A percentile compares a stretch with the other conserved stretches of the same genome.
Evolutionary conservation across 305 asterid genomes (phyloP).

Genomic region (Ajuga reptans): DNA sequence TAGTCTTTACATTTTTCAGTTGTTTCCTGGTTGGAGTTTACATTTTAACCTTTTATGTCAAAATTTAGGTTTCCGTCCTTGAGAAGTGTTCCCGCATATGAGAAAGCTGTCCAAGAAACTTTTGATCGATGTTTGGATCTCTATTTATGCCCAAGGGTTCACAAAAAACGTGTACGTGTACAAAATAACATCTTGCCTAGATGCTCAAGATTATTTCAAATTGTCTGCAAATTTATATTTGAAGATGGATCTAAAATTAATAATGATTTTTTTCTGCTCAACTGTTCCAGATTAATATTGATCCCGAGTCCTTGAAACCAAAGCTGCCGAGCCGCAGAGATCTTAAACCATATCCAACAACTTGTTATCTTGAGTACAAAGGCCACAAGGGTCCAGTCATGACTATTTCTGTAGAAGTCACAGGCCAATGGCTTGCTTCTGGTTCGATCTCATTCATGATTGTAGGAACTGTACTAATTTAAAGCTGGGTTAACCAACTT

Average conservation of each 20-base stretch:
- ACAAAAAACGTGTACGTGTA: conserved; percentile 72
- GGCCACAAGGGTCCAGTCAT: conserved; percentile 85
- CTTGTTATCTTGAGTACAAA: conserved; percentile 84
- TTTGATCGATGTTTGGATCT: conserved; percentile 95
- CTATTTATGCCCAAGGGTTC: conserved; percentile 77
- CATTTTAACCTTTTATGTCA: conserved; percentile 9
- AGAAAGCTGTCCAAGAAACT: conserved; percentile 62
- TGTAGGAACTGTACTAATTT: not conserved
- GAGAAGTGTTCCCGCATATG: conserved; percentile 87
- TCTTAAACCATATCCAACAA: conserved; percentile 82
- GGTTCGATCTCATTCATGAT: conserved; percentile 39
- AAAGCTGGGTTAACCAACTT: not conserved
- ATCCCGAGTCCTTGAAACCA: conserved; percentile 91
- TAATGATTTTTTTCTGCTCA: not conserved
- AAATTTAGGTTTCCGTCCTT: conserved; percentile 53
- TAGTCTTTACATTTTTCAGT: not conserved
- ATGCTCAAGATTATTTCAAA: not conserved
- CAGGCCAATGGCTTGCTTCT: conserved; percentile 96
- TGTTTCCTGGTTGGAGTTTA: not conserved
- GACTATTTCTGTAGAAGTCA: conserved; percentile 62
- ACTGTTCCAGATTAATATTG: conserved; percentile 68
- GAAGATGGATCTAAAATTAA: not conserved
- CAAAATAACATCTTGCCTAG: not conserved
- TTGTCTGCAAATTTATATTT: not conserved
- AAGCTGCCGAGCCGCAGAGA: conserved; percentile 87